Conservation (phyloP, 2,329 filamentous ascomycete genomes). For the Aaosphaeria arxii region DNA sequence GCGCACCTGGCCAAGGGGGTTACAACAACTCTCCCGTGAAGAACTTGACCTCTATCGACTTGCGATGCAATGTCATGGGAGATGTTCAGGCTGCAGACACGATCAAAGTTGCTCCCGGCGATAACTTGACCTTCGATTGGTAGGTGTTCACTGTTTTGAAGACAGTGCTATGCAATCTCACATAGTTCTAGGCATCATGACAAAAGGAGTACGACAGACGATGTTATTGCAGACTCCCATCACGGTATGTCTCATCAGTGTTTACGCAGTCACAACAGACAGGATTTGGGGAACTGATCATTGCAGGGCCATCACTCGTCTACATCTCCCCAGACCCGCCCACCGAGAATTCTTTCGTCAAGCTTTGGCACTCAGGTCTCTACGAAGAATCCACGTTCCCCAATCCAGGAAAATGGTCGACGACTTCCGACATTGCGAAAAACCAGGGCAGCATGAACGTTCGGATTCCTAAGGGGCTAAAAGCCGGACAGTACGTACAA, state of each 20-base stretch:
- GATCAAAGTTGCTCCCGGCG: constrained; percentile 34
- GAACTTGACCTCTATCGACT: constrained; percentile 37
- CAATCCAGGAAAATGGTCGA: constrained; percentile 33
- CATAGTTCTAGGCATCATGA: constrained; percentile 29
- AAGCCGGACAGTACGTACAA: constrained; percentile 30
- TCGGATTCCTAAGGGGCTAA: constrained; percentile 32
- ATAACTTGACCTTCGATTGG: constrained; percentile 41
- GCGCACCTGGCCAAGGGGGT: constrained; percentile 29
- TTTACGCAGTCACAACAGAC: neutral
- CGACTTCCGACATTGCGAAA: constrained; percentile 20
- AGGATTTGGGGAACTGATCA: neutral
- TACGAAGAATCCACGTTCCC: constrained; percentile 31
- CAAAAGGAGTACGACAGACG: constrained; percentile 32
- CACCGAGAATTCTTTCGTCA: constrained; percentile 37
- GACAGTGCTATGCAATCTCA: neutral
- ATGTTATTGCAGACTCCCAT: constrained; percentile 27
- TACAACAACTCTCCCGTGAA: constrained; percentile 42
- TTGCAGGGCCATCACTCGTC: constrained; percentile 34
- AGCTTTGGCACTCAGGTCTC: constrained; percentile 39
- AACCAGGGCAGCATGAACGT: constrained; percentile 26
- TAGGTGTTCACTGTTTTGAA: constrained; percentile 1
- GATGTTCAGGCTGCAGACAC: constrained; percentile 35
- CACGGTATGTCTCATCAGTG: constrained; percentile 9
- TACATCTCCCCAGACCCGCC: constrained; percentile 42
- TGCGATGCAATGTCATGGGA: constrained; percentile 41